Evolutionary conservation across 495 filamentous ascomycete species (phyloP), one percentile per base, ranked within the genome.

Genomic region (Ramalina peruviana): DNA sequence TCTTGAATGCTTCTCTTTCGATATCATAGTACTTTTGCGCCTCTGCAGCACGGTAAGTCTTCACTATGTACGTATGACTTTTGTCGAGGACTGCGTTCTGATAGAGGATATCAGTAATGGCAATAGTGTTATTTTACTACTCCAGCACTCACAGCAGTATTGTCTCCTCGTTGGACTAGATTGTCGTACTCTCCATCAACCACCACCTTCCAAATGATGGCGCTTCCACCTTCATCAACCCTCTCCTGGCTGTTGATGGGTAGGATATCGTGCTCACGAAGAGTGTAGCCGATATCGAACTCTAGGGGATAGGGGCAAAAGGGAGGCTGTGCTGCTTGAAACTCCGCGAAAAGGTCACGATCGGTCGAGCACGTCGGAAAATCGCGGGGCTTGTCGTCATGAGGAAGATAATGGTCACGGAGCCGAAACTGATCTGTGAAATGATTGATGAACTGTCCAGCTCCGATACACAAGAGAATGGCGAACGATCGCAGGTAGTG

Each of bases 1-100:
- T 51, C 26, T 54, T 55, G 49, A 51, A 51, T 6, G 64, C 67
- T 12, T 60, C 48, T 7, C 58, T 48, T 51, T 70, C 67, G 48
- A 62, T 59, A 16, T 58, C 45, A 53, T 66, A 69, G 15, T 59
- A 49, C n/a, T 40, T 44, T 40, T 65, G 47, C 21, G 55, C 58
- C 13, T 59, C 58, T 17, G 53, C 46, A 19, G 36, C 50, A 15
- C 56, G 52, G 48, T 70, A 73, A 9, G 58, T 63, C 40, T 73
- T 73, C 17, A 72, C 52, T 17, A 67, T 61, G 47, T 65, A 71
- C 6, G 53, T 65, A 30, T 56, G 23, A 25, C 4, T 25, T 25
- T 3, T 1, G 3, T 25, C 23, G 23, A 50, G 47, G 40, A 17
- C 27, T 46, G 21, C 26, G 43, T 33, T 17, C 37, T 33, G 13